Evolutionary conservation across 2,329 filamentous ascomycete genomes (phyloP), one percentile per base, ranked within the genome.

Genomic region (Ophiostoma himal-ulmi): DNA sequence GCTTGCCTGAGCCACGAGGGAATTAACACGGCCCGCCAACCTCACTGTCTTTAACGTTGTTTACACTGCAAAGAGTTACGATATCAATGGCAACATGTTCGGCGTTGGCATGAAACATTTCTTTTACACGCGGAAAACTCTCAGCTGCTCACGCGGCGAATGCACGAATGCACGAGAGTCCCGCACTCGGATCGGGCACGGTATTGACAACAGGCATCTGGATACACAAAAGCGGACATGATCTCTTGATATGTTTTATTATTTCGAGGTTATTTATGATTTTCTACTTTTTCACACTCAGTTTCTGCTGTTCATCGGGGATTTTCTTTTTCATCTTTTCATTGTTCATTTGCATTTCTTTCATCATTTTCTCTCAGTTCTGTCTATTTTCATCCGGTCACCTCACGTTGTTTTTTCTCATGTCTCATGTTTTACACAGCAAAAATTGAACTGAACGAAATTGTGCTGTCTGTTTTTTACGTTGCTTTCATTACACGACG

Each of bases 151-250:
- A 69, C 75, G 76, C 76, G 73, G 71, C 67, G 69, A 39, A 13
- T 39, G 6, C 37, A 39, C 37, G 10, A 72, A 71, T 69, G 73
- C 72, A 74, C 75, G 74, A 69, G 68, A 67, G n/a, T 26, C n/a
- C 14, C 30, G 10, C 57, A 64, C 17, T 36, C 68, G 68, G 72
- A 70, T 75, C 72, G 73, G 75, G 74, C 74, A 75, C 74, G 76
- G 74, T 76, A 76, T 76, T 74, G 73, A 71, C 72, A 72, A 75
- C 75, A 74, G 76, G 75, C 74, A 76, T 72, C 76, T 77, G 76
- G 77, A 78, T 78, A 77, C 74, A 71, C 69, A 74, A 74, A 74
- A 74, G 72, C 71, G 71, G 71, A 71, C 71, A 69, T 64, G 70
- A 72, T 71, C 68, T 71, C 60, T 48, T 48, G 17, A 48, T 48